Conservation (phyloP, 2,329 filamentous ascomycete genomes). For the Penicillium sp. region DNA sequence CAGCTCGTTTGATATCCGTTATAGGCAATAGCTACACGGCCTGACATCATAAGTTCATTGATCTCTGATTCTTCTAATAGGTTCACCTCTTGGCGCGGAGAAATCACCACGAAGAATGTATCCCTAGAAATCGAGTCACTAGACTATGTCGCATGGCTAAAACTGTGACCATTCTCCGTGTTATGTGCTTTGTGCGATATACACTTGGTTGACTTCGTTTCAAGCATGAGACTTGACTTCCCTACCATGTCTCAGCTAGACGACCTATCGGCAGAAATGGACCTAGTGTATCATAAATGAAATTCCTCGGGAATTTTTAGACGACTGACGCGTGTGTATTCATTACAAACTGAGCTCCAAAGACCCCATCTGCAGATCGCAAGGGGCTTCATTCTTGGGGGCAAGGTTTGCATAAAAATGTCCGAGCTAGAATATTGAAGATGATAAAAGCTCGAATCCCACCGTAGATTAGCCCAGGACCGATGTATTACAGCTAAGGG, state of each 20-base stretch:
- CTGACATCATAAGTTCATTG: not conserved
- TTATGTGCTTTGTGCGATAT: not conserved
- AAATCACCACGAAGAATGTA: constrained; percentile 1
- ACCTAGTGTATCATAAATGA: not conserved
- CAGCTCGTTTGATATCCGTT: no score
- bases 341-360: not conserved
- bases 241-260: not conserved
- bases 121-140: constrained; percentile 3
- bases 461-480: not conserved
- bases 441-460: constrained; percentile 6
- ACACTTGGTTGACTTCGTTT: not conserved
- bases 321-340: not conserved
- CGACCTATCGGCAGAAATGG: not conserved
- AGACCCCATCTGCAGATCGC: not conserved
- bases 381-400: constrained; percentile 8
- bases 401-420: constrained; percentile 1
- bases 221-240: not conserved
- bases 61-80: not conserved
- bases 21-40: not conserved
- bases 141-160: not conserved
- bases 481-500: not conserved
- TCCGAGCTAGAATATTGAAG: not conserved
- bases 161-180: not conserved
- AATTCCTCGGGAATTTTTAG: not conserved
- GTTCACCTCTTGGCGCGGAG: not conserved